Evolutionary conservation across 176 grass and related monocot species (phyloP).

Genomic region (Oryza rufipogon): DNA sequence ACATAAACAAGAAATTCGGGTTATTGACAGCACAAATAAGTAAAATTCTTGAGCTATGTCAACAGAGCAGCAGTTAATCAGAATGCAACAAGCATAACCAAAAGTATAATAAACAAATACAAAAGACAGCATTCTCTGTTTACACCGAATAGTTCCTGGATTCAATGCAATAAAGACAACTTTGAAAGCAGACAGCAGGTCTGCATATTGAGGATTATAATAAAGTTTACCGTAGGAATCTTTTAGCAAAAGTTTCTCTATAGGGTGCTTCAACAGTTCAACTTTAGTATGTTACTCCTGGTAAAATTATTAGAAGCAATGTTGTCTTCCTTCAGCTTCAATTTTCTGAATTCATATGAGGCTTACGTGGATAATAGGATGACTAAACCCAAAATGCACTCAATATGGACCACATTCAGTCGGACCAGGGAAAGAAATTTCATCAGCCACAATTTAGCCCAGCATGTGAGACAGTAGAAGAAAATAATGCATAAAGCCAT

Average conservation of each 20-base stretch:
- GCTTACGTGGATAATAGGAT: not conserved
- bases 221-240: not conserved
- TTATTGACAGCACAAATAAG: slow-evolving; percentile 1
- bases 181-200: not conserved
- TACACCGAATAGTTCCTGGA: not conserved
- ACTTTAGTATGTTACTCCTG: not conserved
- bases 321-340: not conserved
- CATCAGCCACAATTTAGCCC: not conserved
- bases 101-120: not conserved
- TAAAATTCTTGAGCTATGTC: not conserved
- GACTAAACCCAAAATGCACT: slow-evolving; percentile 8
- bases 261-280: not conserved
- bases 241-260: slow-evolving; percentile 3
- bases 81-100: not conserved
- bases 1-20: not conserved
- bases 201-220: not conserved
- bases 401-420: slow-evolving; percentile 5
- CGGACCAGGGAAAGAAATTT: not conserved
- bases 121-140: not conserved
- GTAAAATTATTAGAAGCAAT: slow-evolving; percentile 4
- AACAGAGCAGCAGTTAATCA: not conserved
- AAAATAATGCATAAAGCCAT: not conserved
- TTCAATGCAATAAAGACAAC: not conserved
- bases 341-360: not conserved
- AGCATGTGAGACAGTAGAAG: not conserved